Evolutionary conservation across 129 eudicot genomes (phyloP), one percentile per base, ranked within the genome.

Genomic region (Helianthus tuberosus): DNA sequence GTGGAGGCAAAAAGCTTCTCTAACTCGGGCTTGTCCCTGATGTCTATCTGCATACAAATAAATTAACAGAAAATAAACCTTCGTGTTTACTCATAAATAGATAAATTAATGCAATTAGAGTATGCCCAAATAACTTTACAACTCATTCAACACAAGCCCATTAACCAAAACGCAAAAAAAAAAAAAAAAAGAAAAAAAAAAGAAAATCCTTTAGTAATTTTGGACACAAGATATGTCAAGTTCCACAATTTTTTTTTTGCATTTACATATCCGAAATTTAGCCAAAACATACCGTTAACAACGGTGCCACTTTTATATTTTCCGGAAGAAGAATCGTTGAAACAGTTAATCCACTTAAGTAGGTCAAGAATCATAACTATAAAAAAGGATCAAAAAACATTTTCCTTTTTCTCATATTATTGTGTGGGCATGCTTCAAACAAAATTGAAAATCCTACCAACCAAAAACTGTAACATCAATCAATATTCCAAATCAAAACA

Each of bases 11-110:
- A 90, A 67, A 94, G 82, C 71, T 82, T 81, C 71, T 94, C 96
- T 66, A 94, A 82, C 20, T 85, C 96, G 47, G 90, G 83, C 85
- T 83, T 94, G 80, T 90, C 86, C 83, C 98, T 85, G 58, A 94
- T 89, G 83, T 94, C 98, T 11, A 86, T 79, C 98, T 94, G 87
- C 82, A 83, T 15, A 69, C 58, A 79, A 64, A 51, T 17, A 27
- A 25, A 38, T 38, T 4, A 39, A 39, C 6, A 5, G 8, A 41
- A 36, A 10, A 23, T n/a, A 39, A 58, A 57, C 51, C n/a, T 13
- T 51, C 39, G 36, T 4, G 16, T 76, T 68, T 47, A 76, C 63
- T 29, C 58, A 32, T 29, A 7, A 29, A 43, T 10, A n/a, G 27
- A 52, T 75, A 9, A 3, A 36, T 13, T 36, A 27, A 27, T 27